Conservation (phyloP, 768 basidiomycete genomes). For the Amanita molliuscula region DNA sequence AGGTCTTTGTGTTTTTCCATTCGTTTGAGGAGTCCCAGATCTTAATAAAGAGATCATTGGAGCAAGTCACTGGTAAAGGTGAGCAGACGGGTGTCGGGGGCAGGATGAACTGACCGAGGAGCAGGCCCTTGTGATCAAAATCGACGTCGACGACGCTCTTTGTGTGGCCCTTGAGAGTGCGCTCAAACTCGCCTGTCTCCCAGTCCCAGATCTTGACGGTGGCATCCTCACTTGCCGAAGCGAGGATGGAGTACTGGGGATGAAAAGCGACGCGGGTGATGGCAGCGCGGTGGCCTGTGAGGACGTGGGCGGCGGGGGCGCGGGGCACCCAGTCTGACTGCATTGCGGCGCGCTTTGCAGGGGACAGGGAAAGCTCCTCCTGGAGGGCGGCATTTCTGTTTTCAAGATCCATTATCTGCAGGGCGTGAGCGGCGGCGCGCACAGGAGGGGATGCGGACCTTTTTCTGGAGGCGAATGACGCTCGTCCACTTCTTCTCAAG, state of each 20-base stretch:
- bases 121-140: constrained; percentile 77
- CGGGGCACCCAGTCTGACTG: constrained; percentile 85
- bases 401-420: constrained; percentile 92
- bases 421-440: neutral
- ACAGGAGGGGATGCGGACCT: constrained; percentile 36
- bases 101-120: constrained; percentile 47
- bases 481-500: constrained; percentile 98
- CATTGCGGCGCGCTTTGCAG: constrained; percentile 43
- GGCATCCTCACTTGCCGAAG: constrained; percentile 81
- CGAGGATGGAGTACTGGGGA: constrained; percentile 73
- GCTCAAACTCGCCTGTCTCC: constrained; percentile 90
- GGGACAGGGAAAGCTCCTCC: constrained; percentile 50
- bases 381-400: constrained; percentile 70
- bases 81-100: neutral
- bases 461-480: constrained; percentile 92
- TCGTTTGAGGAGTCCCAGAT: constrained; percentile 88
- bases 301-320: constrained; percentile 69
- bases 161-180: constrained; percentile 88
- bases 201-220: constrained; percentile 95
- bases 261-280: constrained; percentile 81
- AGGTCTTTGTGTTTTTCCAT: constrained; percentile 81
- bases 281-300: constrained; percentile 65
- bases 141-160: constrained; percentile 82
- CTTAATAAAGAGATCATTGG: constrained; percentile 85
- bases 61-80: constrained; percentile 34